phyloP scores from a whole-genome alignment of 805 yeast species.

The Candida michaelii region DNA sequence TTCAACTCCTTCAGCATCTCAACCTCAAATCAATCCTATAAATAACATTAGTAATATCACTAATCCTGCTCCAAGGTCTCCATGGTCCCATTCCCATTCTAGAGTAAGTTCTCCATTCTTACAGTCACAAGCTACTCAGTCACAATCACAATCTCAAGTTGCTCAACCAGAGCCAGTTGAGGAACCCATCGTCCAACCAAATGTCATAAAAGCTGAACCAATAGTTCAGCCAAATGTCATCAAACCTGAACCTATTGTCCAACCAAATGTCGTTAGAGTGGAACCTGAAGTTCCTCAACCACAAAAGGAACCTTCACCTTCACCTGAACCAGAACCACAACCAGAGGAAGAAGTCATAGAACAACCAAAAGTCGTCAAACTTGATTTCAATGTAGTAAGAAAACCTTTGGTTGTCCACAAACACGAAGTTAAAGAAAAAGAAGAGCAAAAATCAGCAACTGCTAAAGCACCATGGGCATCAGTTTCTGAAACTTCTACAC shows the following conservation, averaged over 20 bases:
- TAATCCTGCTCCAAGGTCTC: conserved; percentile 38
- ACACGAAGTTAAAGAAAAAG: not conserved
- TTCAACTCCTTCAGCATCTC: conserved; percentile 10
- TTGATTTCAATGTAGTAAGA: conserved; percentile 3
- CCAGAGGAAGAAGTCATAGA: not conserved
- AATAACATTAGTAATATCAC: conserved; percentile 8
- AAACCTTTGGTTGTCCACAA: not conserved
- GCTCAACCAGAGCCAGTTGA: not conserved
- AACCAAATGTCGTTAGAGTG: conserved; percentile 13
- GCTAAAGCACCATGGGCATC: conserved; percentile 59
- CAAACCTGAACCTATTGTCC: conserved; percentile 9
- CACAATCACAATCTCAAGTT: not conserved
- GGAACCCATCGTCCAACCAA: not conserved
- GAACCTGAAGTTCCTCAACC: not conserved
- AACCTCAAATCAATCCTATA: conserved; percentile 6
- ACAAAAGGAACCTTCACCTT: not conserved
- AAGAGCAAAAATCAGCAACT: conserved; percentile 4
- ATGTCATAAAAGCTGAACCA: not conserved
- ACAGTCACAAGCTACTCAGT: conserved; percentile 15
- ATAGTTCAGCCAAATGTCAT: conserved; percentile 8
- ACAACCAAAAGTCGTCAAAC: conserved; percentile 1
- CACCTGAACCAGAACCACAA: not conserved
- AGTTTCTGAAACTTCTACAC: conserved; percentile 20
- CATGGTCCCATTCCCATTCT: conserved; percentile 40
- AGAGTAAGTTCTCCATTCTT: conserved; percentile 43